Percentiles rank a stretch among this genome's conserved stretches.
Evolutionary conservation across 208 protist species (phyloP).

Genomic region (Angomonas deanei): DNA sequence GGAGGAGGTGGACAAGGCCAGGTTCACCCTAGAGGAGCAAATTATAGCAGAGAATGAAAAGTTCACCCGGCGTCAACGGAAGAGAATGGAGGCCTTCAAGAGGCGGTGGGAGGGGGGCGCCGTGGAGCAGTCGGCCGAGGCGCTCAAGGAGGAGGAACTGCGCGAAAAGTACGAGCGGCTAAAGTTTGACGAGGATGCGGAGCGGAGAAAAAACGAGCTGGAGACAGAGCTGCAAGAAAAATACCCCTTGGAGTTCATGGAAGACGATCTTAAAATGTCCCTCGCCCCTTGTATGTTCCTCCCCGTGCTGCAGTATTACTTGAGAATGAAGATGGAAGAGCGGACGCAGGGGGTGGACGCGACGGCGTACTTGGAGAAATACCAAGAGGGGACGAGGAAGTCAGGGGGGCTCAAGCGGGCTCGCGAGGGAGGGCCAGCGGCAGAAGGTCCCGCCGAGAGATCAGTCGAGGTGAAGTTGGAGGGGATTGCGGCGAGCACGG

Average conservation of each 20-base stretch:
- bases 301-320: background rate
- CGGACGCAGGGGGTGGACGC: background rate
- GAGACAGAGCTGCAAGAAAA: slow-evolving; percentile 11
- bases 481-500: background rate
- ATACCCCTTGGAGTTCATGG: background rate
- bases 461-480: background rate
- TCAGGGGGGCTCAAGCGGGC: background rate
- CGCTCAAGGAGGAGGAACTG: background rate
- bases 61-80: background rate
- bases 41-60: background rate
- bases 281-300: background rate
- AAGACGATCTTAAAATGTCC: background rate
- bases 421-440: too few relatives aligned
- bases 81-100: background rate
- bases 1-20: background rate
- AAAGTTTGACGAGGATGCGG: background rate
- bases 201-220: background rate
- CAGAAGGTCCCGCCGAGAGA: too few relatives aligned
- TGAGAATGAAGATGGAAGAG: background rate
- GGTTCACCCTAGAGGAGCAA: background rate
- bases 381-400: background rate
- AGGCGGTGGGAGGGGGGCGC: background rate
- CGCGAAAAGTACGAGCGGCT: background rate
- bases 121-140: too few relatives aligned
- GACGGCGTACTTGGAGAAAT: background rate